A percentile compares a stretch with the other conserved stretches of the same genome.
These are phyloP conservation scores for Phylloporus rhodoxanthus DNA, from an alignment of 768 basidiomycete genomes.

Conservation along the genomic window DNA sequence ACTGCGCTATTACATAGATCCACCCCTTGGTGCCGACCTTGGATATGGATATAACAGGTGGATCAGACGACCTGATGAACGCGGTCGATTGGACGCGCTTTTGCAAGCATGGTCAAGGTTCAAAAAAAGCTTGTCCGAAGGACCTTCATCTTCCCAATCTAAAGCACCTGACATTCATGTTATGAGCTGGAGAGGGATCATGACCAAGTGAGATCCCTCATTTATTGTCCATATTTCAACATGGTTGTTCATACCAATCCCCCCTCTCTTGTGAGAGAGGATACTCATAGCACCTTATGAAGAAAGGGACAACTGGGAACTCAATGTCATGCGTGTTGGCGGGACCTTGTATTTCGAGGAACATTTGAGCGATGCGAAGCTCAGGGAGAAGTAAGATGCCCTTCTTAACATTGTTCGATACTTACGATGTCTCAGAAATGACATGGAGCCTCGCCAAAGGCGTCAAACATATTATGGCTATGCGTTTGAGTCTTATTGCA, in stretches of 20 bases:
- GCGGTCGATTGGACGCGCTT: conserved; percentile 62
- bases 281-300: conserved; percentile 82
- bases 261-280: conserved; percentile 42
- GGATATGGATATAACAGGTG: conserved; percentile 69
- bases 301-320: conserved; percentile 68
- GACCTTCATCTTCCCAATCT: conserved; percentile 24
- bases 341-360: conserved; percentile 75
- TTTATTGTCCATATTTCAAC: conserved; percentile 1
- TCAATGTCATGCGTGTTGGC: conserved; percentile 75
- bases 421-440: conserved; percentile 41
- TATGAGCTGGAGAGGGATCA: conserved; percentile 73
- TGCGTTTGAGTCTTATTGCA: conserved; percentile 86
- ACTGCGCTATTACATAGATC: conserved; percentile 63
- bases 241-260: background rate
- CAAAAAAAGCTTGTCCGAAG: conserved; percentile 31
- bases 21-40: conserved; percentile 62
- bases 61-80: conserved; percentile 58
- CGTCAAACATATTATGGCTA: conserved; percentile 78
- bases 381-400: conserved; percentile 57
- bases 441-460: conserved; percentile 58
- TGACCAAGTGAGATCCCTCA: conserved; percentile 61
- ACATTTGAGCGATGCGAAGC: conserved; percentile 51
- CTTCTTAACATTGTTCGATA: background rate
- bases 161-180: conserved; percentile 44
- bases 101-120: conserved; percentile 51